Base-by-base conservation (phyloP, 768 basidiomycete genomes). In the Phallus indusiatus region DNA sequence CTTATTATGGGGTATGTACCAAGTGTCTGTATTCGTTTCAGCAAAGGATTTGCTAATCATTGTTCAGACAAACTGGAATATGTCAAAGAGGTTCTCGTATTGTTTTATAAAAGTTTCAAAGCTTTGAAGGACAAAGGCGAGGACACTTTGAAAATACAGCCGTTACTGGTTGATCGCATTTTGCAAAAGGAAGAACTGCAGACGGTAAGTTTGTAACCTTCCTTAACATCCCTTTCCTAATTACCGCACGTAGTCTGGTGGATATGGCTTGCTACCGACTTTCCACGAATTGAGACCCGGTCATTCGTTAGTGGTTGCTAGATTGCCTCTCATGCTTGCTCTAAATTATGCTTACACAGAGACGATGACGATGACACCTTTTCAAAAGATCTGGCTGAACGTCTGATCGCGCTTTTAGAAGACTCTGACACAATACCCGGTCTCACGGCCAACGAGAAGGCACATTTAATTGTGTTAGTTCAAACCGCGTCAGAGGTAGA, bases 401-500 rank as follows among this genome's bases (percentile, higher is more conserved):
- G 78, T 1, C 75, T 96, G 5, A 74, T 94, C 28, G 76, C 82
- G 8, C 76, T 74, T 14, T 71, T 96, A 18, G 86, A 92, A 68
- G 28, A 42, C 12, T 72, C 74, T 9, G 68, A 75, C 10, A 81
- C 85, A 3, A 70, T 90, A 22, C 82, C 89, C 0, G 83, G 87
- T 61, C 74, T 97, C 16, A 85, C 86, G 0, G 75, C 78, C 2
- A 85, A 86, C 65, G 94, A 98, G 68, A 85, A 89, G 55, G 85
- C 88, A 0, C 86, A 93, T 64, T 76, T 98, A 8, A 75, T 86
- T 5, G 87, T 90, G 2, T 77, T 97, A 8, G 85, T 94, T 54
- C 88, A 94, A 70, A 86, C 93, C 7, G 87, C 91, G 0, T 71
- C 93, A 16, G 90, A 95, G 78, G 94, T 88, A 51, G 65, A 73